Conservation (phyloP, 2,329 filamentous ascomycete genomes). For the Sclerotiophoma versabilis region DNA sequence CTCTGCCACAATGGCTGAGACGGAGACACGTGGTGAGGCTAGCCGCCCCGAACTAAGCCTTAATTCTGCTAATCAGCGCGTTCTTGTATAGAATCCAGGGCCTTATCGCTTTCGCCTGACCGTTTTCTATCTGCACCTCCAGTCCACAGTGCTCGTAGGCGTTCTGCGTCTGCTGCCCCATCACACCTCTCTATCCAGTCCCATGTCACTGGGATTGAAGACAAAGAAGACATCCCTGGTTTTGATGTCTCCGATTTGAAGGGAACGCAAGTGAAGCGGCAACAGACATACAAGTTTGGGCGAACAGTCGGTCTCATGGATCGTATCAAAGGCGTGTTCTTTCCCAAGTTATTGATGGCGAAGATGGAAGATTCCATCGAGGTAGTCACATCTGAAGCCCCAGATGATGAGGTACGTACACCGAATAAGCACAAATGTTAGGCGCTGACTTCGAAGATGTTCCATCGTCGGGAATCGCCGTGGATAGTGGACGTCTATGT, state of each 20-base stretch:
- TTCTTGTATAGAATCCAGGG: background rate
- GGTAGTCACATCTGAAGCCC: background rate
- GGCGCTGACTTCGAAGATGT: background rate
- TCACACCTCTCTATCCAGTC: background rate
- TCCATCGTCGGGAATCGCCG: background rate
- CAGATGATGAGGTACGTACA: background rate
- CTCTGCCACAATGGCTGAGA: background rate
- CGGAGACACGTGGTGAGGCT: background rate
- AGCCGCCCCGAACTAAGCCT: background rate
- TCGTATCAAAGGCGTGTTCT: background rate
- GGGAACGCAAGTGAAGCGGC: background rate
- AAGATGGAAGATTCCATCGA: background rate
- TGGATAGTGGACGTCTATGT: background rate
- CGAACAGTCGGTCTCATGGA: background rate
- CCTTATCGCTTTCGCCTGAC: background rate
- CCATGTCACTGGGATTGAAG: background rate
- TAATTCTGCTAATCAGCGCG: background rate
- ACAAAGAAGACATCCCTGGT: background rate
- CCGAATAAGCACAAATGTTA: background rate
- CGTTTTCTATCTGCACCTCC: background rate
- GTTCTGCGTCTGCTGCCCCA: background rate
- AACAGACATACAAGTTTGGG: background rate
- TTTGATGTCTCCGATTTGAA: background rate
- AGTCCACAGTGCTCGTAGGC: background rate
- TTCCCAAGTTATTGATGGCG: background rate